Evolutionary conservation across 2,329 filamentous ascomycete species (phyloP).

Genomic region (Ustilaginoidea virens): DNA sequence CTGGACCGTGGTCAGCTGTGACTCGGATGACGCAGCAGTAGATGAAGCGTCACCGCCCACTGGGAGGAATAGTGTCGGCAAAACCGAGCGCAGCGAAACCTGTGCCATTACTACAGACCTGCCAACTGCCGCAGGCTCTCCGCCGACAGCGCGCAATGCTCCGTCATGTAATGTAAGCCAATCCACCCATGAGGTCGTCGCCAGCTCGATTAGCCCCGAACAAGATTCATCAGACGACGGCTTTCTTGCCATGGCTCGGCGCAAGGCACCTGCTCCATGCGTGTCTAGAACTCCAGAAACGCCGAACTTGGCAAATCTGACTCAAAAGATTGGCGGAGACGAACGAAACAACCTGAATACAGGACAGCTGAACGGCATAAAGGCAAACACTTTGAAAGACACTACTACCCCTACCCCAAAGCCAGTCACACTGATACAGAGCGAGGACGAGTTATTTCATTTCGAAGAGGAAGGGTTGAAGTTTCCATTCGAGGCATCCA

Average conservation of each 20-base stretch:
- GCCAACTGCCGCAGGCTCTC: no score
- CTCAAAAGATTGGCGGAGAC: no score
- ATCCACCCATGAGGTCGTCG: no score
- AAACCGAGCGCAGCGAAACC: no score
- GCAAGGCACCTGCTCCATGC: background rate
- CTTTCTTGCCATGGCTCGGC: conserved; percentile 23
- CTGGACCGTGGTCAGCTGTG: conserved; percentile 33
- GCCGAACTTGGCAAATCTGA: background rate
- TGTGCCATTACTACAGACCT: no score
- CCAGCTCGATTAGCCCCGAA: conserved; percentile 7
- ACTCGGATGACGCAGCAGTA: conserved; percentile 12
- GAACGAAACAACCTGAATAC: no score
- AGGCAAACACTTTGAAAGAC: no score
- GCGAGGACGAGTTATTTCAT: conserved; percentile 27
- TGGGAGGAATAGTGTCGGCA: no score
- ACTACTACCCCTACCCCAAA: no score
- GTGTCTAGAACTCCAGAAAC: background rate
- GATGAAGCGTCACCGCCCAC: background rate
- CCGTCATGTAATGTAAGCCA: background rate
- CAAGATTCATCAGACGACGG: conserved; percentile 24
- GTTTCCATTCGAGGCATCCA: conserved; percentile 9
- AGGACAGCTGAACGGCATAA: no score
- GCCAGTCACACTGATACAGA: conserved; percentile 5
- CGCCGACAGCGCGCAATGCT: no score
- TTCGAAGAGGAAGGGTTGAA: conserved; percentile 25